Base-by-base conservation (phyloP, 202 grass and related monocot species). In the Brachypodium distachyon region DNA sequence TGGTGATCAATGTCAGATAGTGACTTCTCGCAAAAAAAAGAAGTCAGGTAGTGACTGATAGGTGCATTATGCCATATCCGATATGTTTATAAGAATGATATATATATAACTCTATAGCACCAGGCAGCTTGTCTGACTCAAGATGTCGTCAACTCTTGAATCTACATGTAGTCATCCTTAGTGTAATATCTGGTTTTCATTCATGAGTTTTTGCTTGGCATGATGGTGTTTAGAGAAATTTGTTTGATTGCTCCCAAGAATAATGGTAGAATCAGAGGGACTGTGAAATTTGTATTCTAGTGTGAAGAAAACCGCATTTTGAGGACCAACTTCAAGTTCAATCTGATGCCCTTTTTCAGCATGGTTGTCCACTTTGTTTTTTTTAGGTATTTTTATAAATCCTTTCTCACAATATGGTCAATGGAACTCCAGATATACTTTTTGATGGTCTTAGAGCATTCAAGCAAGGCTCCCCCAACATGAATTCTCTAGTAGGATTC, bases 401-500 rank as follows among this genome's bases (percentile, higher is more conserved):
- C 38, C 19, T 74, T 89, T 37, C 51, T 84, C 64, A 54, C 70
- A 61, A 55, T 27, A 38, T 75, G 32, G 6, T 52, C 8, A 19
- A 74, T 85, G 50, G 22, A 29, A 22, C 41, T 82, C 56, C 87
- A 97, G 94, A 92, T 86, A 94, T 97, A 86, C 79, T 97, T 70
- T 97, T 94, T 26, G 94, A 97, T 63, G 94, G 94, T 12, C 33
- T 94, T 66, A 83, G 94, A 86, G 91, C 94, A 55, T 94, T 97
- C 82, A 89, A 83, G 67, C 92, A 97, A 85, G 88, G 86, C 31
- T 92, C 94, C 38, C 94, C 94, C 39, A 97, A 97, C 77, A 97
- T 97, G 94, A 97, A 97, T 53, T 97, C 95, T 81, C 89, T 97
- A 74, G 95, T 97, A 73, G 95, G 95, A 71, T 94, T 94, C 44